phyloP scores from a whole-genome alignment of 225 moss, liverwort and hornwort species.

The Thuidium tamariscinum region DNA sequence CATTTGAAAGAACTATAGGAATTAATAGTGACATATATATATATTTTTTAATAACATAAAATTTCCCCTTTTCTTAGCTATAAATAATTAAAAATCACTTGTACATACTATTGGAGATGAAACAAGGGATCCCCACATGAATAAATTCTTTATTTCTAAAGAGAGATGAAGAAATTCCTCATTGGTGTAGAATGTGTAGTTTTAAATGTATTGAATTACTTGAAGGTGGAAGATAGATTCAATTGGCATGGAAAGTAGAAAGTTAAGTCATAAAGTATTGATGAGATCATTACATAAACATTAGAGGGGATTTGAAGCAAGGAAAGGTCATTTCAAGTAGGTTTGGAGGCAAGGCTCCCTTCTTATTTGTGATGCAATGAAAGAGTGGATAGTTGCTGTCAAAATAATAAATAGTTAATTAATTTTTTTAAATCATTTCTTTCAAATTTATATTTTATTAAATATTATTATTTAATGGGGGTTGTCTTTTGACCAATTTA shows the following conservation, averaged over 20 bases:
- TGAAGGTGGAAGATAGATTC: background rate
- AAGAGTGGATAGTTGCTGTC: too few relatives aligned
- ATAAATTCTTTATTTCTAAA: background rate
- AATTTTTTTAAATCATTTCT: too few relatives aligned
- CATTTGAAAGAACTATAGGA: background rate
- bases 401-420: too few relatives aligned
- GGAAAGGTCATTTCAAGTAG: too few relatives aligned
- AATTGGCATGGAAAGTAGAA: background rate
- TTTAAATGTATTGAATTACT: background rate
- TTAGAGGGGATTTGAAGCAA: too few relatives aligned
- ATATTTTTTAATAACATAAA: background rate
- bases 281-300: too few relatives aligned
- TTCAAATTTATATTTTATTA: too few relatives aligned
- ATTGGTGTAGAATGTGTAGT: background rate
- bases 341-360: too few relatives aligned
- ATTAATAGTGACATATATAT: background rate
- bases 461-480: too few relatives aligned
- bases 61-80: accelerated
- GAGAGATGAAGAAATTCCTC: background rate
- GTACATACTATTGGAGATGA: background rate
- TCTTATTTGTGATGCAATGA: too few relatives aligned
- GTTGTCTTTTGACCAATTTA: too few relatives aligned
- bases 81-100: background rate
- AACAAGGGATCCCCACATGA: background rate
- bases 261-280: background rate